These are phyloP conservation scores for Ceratocystis cacaofunesta DNA, from an alignment of 2,329 filamentous ascomycete species.

Conservation along the genomic window DNA sequence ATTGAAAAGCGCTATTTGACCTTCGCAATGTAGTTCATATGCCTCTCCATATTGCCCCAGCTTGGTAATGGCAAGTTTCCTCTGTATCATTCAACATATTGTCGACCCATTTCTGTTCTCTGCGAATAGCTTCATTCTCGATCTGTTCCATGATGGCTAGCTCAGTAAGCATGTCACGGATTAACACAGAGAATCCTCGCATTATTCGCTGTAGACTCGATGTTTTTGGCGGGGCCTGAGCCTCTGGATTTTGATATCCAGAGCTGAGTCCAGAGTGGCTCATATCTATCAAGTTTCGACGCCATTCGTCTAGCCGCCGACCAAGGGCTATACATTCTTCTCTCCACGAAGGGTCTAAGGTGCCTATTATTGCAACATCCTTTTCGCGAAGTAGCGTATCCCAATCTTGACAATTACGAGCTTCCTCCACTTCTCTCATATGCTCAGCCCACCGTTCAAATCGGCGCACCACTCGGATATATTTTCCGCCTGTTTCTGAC, in stretches of 20 bases:
- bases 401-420: slow-evolving; percentile 27
- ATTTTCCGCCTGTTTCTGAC: slow-evolving; percentile 40
- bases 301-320: slow-evolving; percentile 41
- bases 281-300: slow-evolving; percentile 33
- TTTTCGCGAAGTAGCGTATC: slow-evolving; percentile 24
- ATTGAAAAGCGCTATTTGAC: background rate
- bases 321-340: slow-evolving; percentile 39
- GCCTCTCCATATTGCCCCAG: slow-evolving; percentile 36
- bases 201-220: slow-evolving; percentile 36
- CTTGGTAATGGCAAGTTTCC: slow-evolving; percentile 24
- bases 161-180: slow-evolving; percentile 47
- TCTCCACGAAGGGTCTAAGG: slow-evolving; percentile 43
- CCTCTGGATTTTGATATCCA: slow-evolving; percentile 12
- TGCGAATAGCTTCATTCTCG: slow-evolving; percentile 39
- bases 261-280: slow-evolving; percentile 22
- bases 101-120: slow-evolving; percentile 46
- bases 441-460: slow-evolving; percentile 46
- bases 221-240: slow-evolving; percentile 11
- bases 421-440: slow-evolving; percentile 33
- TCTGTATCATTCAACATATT: slow-evolving; percentile 33
- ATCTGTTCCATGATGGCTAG: slow-evolving; percentile 47
- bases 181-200: slow-evolving; percentile 32
- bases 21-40: slow-evolving; percentile 19
- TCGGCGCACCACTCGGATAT: slow-evolving; percentile 36
- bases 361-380: slow-evolving; percentile 36